Conservation (phyloP, 495 filamentous ascomycete species). For the Aspergillus wentii region DNA sequence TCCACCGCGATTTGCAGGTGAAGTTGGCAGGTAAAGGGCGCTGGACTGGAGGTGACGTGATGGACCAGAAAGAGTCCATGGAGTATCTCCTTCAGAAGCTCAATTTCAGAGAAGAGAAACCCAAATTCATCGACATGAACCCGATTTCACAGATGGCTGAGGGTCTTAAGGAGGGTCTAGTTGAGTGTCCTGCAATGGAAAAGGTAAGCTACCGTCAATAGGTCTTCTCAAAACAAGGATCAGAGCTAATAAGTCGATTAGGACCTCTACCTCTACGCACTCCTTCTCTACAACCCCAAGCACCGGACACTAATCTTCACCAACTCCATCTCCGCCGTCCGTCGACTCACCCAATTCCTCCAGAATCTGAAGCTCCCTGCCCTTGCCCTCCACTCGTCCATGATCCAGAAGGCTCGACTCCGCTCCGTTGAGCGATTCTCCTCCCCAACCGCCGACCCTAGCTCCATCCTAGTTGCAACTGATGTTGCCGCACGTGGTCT, state of each 20-base stretch:
- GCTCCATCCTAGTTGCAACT: slow-evolving; percentile 82
- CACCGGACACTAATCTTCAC: slow-evolving; percentile 82
- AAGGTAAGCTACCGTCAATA: slow-evolving; percentile 58
- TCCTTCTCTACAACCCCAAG: slow-evolving; percentile 77
- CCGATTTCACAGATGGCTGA: slow-evolving; percentile 82
- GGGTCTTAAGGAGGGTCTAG: slow-evolving; percentile 78
- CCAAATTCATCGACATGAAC: slow-evolving; percentile 90
- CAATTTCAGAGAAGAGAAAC: slow-evolving; percentile 75
- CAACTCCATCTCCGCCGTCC: slow-evolving; percentile 91
- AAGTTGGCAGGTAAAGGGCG: slow-evolving; percentile 77
- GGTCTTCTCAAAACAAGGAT: too few species aligned
- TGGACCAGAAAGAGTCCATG: slow-evolving; percentile 74
- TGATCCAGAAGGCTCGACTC: slow-evolving; percentile 95
- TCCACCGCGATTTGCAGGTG: slow-evolving; percentile 83
- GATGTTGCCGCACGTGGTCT: slow-evolving; percentile 96
- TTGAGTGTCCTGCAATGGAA: slow-evolving; percentile 88
- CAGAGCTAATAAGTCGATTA: slow-evolving; percentile 21
- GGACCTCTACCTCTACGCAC: slow-evolving; percentile 89
- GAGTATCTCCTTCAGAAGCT: slow-evolving; percentile 89
- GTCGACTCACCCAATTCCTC: slow-evolving; percentile 78
- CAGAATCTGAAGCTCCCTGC: slow-evolving; percentile 77
- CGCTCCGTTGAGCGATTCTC: slow-evolving; percentile 90
- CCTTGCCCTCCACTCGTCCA: slow-evolving; percentile 80
- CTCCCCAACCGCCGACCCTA: slow-evolving; percentile 46
- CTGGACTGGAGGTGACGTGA: slow-evolving; percentile 47